A percentile compares a stretch with the other conserved stretches of the same genome.
Evolutionary conservation across 148 eudicot species (phyloP).

Genomic region (Silene uniflora): DNA sequence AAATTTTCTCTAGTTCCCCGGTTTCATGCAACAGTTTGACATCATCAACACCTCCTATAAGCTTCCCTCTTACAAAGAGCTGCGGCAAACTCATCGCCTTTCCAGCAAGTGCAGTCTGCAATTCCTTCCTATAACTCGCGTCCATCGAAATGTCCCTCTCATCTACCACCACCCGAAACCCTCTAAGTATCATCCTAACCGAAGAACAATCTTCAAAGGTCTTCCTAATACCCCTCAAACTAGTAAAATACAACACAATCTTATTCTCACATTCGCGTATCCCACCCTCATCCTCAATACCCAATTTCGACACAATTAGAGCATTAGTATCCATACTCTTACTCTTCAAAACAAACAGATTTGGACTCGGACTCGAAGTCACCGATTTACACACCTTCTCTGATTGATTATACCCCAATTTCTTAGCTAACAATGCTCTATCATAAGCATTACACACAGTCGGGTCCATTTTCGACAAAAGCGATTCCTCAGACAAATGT

Average conservation of each 20-base stretch:
- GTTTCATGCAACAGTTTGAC: constrained; percentile 69
- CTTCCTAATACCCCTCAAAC: constrained; percentile 87
- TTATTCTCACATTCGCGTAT: constrained; percentile 44
- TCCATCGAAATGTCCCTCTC: constrained; percentile 96
- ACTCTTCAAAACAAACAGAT: neutral
- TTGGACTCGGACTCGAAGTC: constrained; percentile 27
- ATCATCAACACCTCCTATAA: constrained; percentile 79
- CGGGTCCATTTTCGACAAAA: constrained; percentile 81
- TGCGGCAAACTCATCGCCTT: constrained; percentile 62
- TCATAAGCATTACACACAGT: constrained; percentile 63
- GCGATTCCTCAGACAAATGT: constrained; percentile 83
- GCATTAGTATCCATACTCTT: constrained; percentile 22
- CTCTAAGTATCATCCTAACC: constrained; percentile 68
- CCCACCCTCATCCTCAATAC: neutral
- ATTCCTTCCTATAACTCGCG: constrained; percentile 59
- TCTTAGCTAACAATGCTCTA: constrained; percentile 48
- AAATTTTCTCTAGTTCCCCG: constrained; percentile 64
- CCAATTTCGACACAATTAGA: constrained; percentile 8
- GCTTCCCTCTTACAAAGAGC: constrained; percentile 70
- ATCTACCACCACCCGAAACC: constrained; percentile 68
- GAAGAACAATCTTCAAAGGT: constrained; percentile 89
- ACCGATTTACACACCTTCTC: constrained; percentile 21
- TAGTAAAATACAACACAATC: constrained; percentile 75
- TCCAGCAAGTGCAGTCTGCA: constrained; percentile 56
- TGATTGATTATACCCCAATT: constrained; percentile 28